Evolutionary conservation across 768 basidiomycete species (phyloP).

Genomic region (Suillus sp.): DNA sequence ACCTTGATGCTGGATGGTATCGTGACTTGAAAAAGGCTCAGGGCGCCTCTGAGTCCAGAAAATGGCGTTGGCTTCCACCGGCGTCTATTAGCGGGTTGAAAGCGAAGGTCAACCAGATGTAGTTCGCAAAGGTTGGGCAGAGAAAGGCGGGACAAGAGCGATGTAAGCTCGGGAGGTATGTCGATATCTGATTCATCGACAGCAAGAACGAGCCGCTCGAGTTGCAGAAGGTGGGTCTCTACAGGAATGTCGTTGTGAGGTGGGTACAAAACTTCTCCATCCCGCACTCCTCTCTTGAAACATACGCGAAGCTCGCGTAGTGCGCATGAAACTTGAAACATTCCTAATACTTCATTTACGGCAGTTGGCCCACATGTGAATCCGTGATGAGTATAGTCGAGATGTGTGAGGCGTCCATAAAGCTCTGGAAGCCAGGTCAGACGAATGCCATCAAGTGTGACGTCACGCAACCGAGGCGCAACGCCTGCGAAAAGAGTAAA

Average conservation of each 20-base stretch:
- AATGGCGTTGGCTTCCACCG: not conserved
- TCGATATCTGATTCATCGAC: slow-evolving; percentile 60
- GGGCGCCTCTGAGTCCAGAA: not conserved
- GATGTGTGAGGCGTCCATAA: slow-evolving; percentile 59
- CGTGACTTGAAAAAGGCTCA: not conserved
- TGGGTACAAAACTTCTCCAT: slow-evolving; percentile 23
- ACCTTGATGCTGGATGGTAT: slow-evolving; percentile 11
- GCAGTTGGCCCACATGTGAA: slow-evolving; percentile 61
- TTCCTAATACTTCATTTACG: slow-evolving; percentile 56
- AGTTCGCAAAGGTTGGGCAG: slow-evolving; percentile 51
- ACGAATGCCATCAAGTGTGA: slow-evolving; percentile 65
- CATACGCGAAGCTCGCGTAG: slow-evolving; percentile 57
- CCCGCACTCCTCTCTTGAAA: slow-evolving; percentile 46
- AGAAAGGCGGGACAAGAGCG: slow-evolving; percentile 51
- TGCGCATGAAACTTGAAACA: slow-evolving; percentile 55
- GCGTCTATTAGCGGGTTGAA: slow-evolving; percentile 3
- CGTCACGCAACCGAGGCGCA: slow-evolving; percentile 56
- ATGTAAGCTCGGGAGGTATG: slow-evolving; percentile 61
- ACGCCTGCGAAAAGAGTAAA: slow-evolving; percentile 64
- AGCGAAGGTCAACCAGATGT: slow-evolving; percentile 46
- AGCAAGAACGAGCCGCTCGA: slow-evolving; percentile 49
- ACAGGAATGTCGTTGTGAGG: slow-evolving; percentile 35
- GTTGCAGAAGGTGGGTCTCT: slow-evolving; percentile 38
- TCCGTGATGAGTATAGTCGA: slow-evolving; percentile 75
- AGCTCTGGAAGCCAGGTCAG: slow-evolving; percentile 64